Evolutionary conservation across 257 asterid species (phyloP), one percentile per base, ranked within the genome.

Genomic region (Orobanche coerulescens): DNA sequence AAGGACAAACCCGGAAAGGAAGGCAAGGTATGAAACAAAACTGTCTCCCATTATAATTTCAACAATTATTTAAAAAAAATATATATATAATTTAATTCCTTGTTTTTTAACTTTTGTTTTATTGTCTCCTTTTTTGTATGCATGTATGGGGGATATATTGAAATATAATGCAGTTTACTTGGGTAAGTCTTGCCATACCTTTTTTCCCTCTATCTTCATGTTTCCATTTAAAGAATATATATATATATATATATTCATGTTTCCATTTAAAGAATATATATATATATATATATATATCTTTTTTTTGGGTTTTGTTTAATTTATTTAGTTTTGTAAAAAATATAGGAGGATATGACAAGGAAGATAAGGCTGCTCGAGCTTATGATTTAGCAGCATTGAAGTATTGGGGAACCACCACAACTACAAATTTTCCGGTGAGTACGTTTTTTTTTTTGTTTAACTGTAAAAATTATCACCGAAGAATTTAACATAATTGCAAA

Each of bases 1-100:
- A 86, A 84, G 95, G 97, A 74, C 97, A 89, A 57, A 86, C 95
- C 72, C 85, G 97, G 37, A 89, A 89, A 81, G 97, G 97, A 73
- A 84, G 95, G 86, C 97, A 89, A 82, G 95, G 97, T 86, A 20
- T 51, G 63, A 26, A 40, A 26, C 25, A 28, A 26, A 13, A 11
- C 2, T 79, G 80, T 81, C 94, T 79, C 75, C 86, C 84, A 66
- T 47, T 79, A 50, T 15, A 4, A 19, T 58, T 52, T 52, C 22
- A 6, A 30, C 46, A 5, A 2, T 48, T 13, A 11, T 31, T 22
- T n/a, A n/a, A n/a, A n/a, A n/a, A n/a, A n/a, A 8, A 18, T 15
- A 5, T 6, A 10, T 14, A 15, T 48, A 9, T 10, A 43, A 24
- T 54, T 43, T n/a, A 51, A 25, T 74, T 51, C 73, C 59, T 69